These are phyloP conservation scores for Helichrysum umbraculigerum DNA, from an alignment of 129 eudicot genomes.

Conservation along the genomic window DNA sequence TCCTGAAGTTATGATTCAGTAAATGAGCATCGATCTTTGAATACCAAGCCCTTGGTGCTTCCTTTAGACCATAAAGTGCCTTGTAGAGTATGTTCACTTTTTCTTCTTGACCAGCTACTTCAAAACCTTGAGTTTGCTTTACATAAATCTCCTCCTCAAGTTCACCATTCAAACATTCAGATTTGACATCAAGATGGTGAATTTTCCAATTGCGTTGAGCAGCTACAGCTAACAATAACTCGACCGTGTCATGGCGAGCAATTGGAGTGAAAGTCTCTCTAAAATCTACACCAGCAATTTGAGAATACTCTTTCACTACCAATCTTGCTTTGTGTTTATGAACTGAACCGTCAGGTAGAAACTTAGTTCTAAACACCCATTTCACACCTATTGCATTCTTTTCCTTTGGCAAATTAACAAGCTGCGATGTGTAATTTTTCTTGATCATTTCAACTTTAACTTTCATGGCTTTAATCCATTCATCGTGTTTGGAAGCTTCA, in stretches of 20 bases:
- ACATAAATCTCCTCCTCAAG: background rate
- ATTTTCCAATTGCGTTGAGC: background rate
- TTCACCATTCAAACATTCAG: background rate
- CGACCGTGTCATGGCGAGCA: background rate
- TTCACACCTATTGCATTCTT: background rate
- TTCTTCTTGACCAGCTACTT: background rate
- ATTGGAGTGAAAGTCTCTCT: background rate
- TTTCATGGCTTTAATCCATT: background rate
- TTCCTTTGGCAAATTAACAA: background rate
- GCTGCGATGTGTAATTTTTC: background rate
- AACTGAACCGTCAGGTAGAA: background rate
- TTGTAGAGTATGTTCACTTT: too few species aligned
- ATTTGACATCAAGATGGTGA: constrained; percentile 1
- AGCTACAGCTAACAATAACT: background rate
- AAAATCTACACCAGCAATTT: background rate
- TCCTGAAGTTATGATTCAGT: too few species aligned
- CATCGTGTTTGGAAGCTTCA: background rate
- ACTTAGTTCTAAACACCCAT: background rate
- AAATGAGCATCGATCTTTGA: too few species aligned
- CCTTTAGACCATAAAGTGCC: too few species aligned
- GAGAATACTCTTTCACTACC: background rate
- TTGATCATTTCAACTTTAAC: background rate
- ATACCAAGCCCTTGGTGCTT: background rate
- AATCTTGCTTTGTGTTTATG: background rate
- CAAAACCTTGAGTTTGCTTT: background rate